Conservation (phyloP, 2,329 filamentous ascomycete genomes). For the Arthroderma uncinatum region DNA sequence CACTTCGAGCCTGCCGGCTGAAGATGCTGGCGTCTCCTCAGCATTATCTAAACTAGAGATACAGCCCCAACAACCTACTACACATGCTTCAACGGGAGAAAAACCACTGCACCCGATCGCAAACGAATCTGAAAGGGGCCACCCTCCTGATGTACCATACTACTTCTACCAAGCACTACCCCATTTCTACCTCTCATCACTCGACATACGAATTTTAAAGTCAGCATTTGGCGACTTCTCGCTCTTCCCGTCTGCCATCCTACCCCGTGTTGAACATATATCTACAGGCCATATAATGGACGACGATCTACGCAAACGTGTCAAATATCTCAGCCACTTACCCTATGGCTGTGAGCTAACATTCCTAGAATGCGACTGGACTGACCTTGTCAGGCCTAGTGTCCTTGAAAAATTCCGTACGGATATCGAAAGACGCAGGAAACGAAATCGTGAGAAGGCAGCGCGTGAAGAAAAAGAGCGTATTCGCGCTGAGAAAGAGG, state of each 20-base stretch:
- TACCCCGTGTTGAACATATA: constrained; percentile 79
- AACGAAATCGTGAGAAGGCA: constrained; percentile 71
- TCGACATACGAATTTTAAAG: constrained; percentile 88
- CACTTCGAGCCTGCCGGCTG: constrained; percentile 7
- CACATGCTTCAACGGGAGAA: neutral
- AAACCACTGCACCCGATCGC: neutral
- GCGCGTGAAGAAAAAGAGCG: constrained; percentile 77
- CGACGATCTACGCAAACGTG: constrained; percentile 67
- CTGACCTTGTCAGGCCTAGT: constrained; percentile 67
- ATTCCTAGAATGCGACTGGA: constrained; percentile 92
- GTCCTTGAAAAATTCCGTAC: constrained; percentile 63
- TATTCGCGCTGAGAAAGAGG: constrained; percentile 66
- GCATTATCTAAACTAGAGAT: constrained; percentile 13
- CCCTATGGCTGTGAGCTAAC: constrained; percentile 83
- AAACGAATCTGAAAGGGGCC: neutral
- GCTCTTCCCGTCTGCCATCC: constrained; percentile 69
- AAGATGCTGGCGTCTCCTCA: constrained; percentile 10
- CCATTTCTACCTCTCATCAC: constrained; percentile 78
- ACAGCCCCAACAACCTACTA: neutral
- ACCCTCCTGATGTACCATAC: constrained; percentile 48
- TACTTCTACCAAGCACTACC: constrained; percentile 81
- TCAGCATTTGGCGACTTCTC: constrained; percentile 76
- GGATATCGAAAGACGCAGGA: constrained; percentile 63
- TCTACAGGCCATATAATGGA: constrained; percentile 81
- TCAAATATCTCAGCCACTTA: constrained; percentile 78